A percentile compares a stretch with the other conserved stretches of the same genome.
Evolutionary conservation across 2,329 filamentous ascomycete species (phyloP).

Genomic region (Domatiomyces catenatus): DNA sequence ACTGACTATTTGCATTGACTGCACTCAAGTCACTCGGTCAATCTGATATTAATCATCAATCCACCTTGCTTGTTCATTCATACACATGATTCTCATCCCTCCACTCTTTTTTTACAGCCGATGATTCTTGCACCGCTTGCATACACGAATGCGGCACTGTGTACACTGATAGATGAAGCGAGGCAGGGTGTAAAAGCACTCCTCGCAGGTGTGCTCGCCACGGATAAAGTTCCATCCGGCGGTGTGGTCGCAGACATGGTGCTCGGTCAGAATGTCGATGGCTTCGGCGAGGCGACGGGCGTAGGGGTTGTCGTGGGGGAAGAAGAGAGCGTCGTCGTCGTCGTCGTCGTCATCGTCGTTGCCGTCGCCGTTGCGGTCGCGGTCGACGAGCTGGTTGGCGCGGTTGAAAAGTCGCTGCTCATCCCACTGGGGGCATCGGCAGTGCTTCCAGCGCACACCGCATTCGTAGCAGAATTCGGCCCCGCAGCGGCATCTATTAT

Average conservation of each 20-base stretch:
- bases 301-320: no score
- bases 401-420: constrained; percentile 16
- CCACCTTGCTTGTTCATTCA: no score
- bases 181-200: constrained; percentile 9
- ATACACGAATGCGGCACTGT: constrained; percentile 8
- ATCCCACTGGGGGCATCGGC: constrained; percentile 18
- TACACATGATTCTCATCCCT: no score
- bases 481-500: constrained; percentile 21
- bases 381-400: constrained; percentile 8
- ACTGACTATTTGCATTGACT: no score
- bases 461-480: constrained; percentile 23
- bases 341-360: no score
- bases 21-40: no score
- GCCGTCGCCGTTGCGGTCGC: no score
- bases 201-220: constrained; percentile 6
- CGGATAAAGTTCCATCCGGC: background rate
- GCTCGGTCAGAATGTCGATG: constrained; percentile 8
- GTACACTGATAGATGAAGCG: constrained; percentile 10
- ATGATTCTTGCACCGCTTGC: constrained; percentile 7
- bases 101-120: constrained; percentile 3
- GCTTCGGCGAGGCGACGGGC: constrained; percentile 3
- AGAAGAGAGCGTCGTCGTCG: no score
- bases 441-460: constrained; percentile 18
- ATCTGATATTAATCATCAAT: no score
- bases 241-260: constrained; percentile 11